These are phyloP conservation scores for Blastocystis sp. DNA, from an alignment of 352 stramenopile species.

Conservation along the genomic window DNA sequence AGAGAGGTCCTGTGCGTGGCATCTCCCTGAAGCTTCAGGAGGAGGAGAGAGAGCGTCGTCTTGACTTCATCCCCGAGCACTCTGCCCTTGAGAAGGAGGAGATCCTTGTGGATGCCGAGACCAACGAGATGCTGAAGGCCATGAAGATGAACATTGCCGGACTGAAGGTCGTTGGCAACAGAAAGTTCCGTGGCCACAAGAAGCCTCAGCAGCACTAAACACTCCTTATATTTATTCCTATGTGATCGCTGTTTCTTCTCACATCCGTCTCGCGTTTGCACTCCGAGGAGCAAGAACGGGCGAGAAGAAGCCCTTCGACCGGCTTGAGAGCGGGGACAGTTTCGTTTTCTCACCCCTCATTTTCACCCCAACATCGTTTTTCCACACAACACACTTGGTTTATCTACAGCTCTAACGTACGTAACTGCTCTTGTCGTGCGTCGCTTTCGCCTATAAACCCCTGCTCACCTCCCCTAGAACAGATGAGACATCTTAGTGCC, in stretches of 20 bases:
- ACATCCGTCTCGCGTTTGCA: neutral
- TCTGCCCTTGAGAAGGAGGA: constrained; percentile 88
- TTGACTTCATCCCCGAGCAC: constrained; percentile 99
- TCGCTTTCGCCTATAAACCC: neutral
- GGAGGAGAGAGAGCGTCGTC: constrained; percentile 96
- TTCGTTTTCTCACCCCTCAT: neutral
- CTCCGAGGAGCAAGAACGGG: neutral
- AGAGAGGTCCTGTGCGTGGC: constrained; percentile 95
- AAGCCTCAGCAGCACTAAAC: constrained; percentile 57
- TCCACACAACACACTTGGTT: neutral
- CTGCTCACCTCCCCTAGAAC: neutral
- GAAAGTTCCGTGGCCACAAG: constrained; percentile 31
- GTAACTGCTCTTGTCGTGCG: neutral
- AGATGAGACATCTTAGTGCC: constrained; percentile 71
- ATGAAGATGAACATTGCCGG: constrained; percentile 85
- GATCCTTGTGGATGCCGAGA: constrained; percentile 98
- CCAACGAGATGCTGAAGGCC: constrained; percentile 93
- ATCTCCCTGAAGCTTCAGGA: constrained; percentile 99
- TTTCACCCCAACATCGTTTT: neutral
- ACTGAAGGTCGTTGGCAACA: constrained; percentile 33
- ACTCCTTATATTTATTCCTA: neutral
- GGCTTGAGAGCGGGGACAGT: neutral
- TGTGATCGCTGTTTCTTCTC: neutral
- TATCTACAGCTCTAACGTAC: neutral
- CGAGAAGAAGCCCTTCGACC: neutral